Percentiles rank a stretch among this genome's conserved stretches.
Evolutionary conservation across 2,329 filamentous ascomycete species (phyloP).

Genomic region (Calonectria hawksworthii): DNA sequence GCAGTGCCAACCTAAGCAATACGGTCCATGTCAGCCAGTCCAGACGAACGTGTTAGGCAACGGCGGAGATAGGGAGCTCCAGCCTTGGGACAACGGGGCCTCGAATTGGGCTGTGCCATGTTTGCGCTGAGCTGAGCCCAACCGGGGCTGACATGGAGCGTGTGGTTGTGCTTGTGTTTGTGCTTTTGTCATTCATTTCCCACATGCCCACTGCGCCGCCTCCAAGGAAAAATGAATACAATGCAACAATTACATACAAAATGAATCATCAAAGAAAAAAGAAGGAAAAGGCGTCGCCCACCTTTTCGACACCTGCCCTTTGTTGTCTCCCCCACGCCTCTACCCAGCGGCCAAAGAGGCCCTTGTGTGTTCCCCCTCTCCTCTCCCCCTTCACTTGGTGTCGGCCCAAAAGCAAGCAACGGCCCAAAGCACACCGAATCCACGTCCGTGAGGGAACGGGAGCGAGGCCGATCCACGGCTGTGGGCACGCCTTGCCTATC

Average conservation of each 20-base stretch:
- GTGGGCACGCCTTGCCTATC: background rate
- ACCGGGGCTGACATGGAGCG: conserved; percentile 26
- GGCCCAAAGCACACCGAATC: background rate
- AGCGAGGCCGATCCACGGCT: background rate
- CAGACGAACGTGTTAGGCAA: conserved; percentile 5
- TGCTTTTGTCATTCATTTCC: conserved; percentile 13
- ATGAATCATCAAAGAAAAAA: conserved; percentile 5
- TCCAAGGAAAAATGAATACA: background rate
- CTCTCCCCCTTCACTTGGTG: conserved; percentile 16
- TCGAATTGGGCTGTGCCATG: conserved; percentile 1
- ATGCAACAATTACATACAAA: background rate
- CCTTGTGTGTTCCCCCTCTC: conserved; percentile 15
- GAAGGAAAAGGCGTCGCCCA: background rate
- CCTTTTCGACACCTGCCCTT: background rate
- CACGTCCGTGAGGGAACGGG: conserved; percentile 1
- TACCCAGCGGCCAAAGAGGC: background rate
- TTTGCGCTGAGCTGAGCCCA: conserved; percentile 10
- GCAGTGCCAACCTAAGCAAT: background rate
- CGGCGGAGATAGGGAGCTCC: conserved; percentile 9
- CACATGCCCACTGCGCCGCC: conserved; percentile 17
- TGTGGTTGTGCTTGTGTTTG: conserved; percentile 1
- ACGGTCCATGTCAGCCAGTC: background rate
- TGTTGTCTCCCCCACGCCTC: conserved; percentile 28
- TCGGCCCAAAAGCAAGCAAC: conserved; percentile 20
- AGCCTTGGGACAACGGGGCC: background rate